Evolutionary conservation across 495 filamentous ascomycete species (phyloP), one percentile per base, ranked within the genome.

Genomic region (Lophiotrema nucula): DNA sequence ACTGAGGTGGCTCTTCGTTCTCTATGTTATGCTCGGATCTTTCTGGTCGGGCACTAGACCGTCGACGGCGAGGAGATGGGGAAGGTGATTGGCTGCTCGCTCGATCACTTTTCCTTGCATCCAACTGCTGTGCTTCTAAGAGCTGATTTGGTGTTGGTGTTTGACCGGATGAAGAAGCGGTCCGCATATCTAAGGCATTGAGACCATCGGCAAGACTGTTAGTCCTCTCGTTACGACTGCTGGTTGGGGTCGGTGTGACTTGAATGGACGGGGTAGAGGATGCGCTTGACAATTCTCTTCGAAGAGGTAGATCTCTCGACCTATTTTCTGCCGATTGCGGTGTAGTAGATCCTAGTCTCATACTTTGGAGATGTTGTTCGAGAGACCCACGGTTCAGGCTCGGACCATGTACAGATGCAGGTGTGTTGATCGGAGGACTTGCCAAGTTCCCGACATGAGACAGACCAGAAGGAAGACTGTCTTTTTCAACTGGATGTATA

Each of bases 1-100:
- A 64, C 18, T 72, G 38, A 10, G 69, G 70, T 13, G 66, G 68
- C 28, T 60, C 60, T 50, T 77, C 74, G 31, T 77, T 63, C 19
- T 50, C 42, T 12, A 77, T 68, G 12, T 68, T 21, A 35, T 65
- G 62, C 5, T 19, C 21, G n/a, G 11, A 27, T 51, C 23, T 18
- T 26, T 24, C 12, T 33, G 42, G 33, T 6, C 26, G 22, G 10
- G 58, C 44, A 3, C 46, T 33, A 2, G 58, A 62, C 5, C 58
- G 58, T 12, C 52, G 51, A 35, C 47, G 46, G 13, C 47, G 47
- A n/a, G n/a, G n/a, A 35, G 52, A 51, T 51, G 46, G 31, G 18
- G 59, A 57, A 23, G 46, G 59, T 38, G 52, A 56, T 10, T 27
- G 59, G 27, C n/a, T n/a, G n/a, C n/a, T n/a, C n/a, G n/a, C n/a